Evolutionary conservation across 177 flowering plant species (phyloP).

Genomic region (Vitis hybrid): DNA sequence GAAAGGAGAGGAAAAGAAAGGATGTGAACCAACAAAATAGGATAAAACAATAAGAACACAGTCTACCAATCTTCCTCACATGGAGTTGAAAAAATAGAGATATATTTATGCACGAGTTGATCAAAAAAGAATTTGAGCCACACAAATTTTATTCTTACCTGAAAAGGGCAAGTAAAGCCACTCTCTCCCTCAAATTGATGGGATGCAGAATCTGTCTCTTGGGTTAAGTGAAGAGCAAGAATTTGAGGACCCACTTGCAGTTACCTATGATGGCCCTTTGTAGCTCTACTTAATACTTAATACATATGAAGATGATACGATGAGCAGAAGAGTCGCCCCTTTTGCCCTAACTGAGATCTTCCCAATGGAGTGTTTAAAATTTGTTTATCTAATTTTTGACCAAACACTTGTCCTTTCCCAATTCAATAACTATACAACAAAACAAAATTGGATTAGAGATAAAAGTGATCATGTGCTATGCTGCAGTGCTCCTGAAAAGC

Average conservation of each 20-base stretch:
- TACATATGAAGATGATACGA: neutral
- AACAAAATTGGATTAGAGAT: too few species aligned
- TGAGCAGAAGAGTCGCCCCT: neutral
- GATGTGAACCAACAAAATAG: neutral
- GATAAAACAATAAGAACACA: neutral
- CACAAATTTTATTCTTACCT: neutral
- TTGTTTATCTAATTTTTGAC: too few species aligned
- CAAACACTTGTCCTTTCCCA: too few species aligned
- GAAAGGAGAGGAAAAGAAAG: neutral
- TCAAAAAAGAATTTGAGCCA: neutral
- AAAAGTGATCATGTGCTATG: too few species aligned
- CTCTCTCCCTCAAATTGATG: neutral
- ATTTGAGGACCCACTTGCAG: neutral
- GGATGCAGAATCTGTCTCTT: neutral
- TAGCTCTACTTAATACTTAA: neutral
- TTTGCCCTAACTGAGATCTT: too few species aligned
- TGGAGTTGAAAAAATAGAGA: neutral
- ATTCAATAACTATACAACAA: too few species aligned
- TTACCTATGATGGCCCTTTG: neutral
- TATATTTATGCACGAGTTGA: neutral
- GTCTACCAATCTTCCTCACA: neutral
- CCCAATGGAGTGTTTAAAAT: too few species aligned
- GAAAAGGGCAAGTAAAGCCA: neutral
- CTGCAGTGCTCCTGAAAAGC: too few species aligned
- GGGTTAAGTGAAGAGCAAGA: neutral